phyloP scores from a whole-genome alignment of 306 rosid genomes.

The Gastrolobium bilobum region DNA sequence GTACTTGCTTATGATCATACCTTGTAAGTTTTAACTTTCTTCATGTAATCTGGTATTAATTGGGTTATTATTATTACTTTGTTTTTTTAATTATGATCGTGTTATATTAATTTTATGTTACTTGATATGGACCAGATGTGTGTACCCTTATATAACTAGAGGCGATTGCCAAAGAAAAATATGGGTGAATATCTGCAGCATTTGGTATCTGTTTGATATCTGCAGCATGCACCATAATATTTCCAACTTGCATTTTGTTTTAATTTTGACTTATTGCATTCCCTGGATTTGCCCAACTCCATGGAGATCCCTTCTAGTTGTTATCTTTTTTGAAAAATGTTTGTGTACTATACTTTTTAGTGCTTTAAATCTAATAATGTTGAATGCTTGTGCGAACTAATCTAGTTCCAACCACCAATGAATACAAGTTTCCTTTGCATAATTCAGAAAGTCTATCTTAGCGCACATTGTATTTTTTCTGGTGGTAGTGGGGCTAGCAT shows the following conservation, averaged over 20 bases:
- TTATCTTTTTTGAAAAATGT: conserved; percentile 13
- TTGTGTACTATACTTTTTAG: not conserved
- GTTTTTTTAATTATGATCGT: not conserved
- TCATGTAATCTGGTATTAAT: conserved; percentile 39
- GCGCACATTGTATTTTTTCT: not conserved
- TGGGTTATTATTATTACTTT: conserved; percentile 6
- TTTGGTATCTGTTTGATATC: conserved; percentile 15
- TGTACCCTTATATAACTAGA: conserved; percentile 35
- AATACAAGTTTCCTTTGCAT: not conserved
- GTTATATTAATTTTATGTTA: conserved; percentile 30
- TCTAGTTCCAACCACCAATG: conserved; percentile 34
- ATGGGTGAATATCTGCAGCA: not conserved
- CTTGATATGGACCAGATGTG: conserved; percentile 18
- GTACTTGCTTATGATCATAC: conserved; percentile 41
- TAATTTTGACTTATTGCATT: conserved; percentile 17
- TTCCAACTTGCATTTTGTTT: conserved; percentile 21
- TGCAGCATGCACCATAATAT: conserved; percentile 14
- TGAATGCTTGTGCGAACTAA: conserved; percentile 25
- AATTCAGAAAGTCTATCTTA: not conserved
- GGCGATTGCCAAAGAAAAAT: not conserved
- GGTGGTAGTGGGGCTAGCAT: not conserved
- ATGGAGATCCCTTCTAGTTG: not conserved
- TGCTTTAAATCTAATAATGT: conserved; percentile 4
- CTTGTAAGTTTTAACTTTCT: conserved; percentile 50
- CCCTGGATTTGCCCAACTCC: conserved; percentile 5